These are phyloP conservation scores for Spergularia marina DNA, from an alignment of 148 eudicot species.

Conservation along the genomic window DNA sequence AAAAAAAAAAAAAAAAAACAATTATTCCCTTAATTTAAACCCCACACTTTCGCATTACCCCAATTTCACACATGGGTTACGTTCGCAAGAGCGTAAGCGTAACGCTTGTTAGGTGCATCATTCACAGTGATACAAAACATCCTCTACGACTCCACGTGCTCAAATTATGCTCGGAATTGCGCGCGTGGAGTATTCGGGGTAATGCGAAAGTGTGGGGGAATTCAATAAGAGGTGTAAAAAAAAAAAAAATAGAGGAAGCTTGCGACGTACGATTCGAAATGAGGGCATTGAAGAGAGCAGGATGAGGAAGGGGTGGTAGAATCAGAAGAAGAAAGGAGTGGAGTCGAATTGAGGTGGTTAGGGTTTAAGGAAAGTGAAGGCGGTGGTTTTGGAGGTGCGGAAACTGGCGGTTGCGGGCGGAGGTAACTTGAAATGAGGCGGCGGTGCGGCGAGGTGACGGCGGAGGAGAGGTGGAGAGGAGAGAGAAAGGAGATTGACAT, in stretches of 20 bases:
- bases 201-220: background rate
- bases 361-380: constrained; percentile 34
- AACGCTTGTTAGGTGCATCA: too few relatives aligned
- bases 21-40: too few relatives aligned
- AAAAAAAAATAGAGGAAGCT: background rate
- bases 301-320: constrained; percentile 36
- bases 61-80: too few relatives aligned
- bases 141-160: too few relatives aligned
- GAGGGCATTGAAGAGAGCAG: constrained; percentile 87
- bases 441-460: constrained; percentile 15
- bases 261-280: constrained; percentile 65
- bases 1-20: too few relatives aligned
- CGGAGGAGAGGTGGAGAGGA: constrained; percentile 27
- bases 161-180: background rate
- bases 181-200: background rate
- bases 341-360: constrained; percentile 25
- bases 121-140: background rate
- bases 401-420: constrained; percentile 19
- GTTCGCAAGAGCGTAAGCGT: too few relatives aligned
- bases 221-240: background rate
- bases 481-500: constrained; percentile 23
- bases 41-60: too few relatives aligned
- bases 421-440: background rate
- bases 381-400: constrained; percentile 30
- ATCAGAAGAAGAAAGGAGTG: constrained; percentile 30